phyloP scores from a whole-genome alignment of 352 stramenopile genomes.

The Thraustochytrium striatum region DNA sequence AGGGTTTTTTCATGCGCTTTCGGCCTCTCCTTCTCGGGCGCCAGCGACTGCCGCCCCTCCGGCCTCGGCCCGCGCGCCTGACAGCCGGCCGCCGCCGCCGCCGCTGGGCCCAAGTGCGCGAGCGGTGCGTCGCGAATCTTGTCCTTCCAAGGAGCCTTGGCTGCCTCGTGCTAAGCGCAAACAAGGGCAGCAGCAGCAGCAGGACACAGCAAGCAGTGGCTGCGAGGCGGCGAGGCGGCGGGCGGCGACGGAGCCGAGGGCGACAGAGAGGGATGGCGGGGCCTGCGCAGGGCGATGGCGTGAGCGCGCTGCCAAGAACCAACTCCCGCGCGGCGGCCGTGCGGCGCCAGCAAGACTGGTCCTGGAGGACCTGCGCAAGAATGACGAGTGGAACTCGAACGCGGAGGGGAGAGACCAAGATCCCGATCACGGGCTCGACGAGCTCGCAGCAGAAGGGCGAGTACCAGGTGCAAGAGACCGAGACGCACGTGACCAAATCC shows the following conservation, averaged over 20 bases:
- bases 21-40: no score
- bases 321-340: conserved; percentile 18
- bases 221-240: neutral
- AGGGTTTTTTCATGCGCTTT: neutral
- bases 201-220: no score
- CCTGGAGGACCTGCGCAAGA: conserved; percentile 4
- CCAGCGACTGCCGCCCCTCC: neutral
- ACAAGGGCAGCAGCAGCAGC: no score
- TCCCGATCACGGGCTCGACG: neutral
- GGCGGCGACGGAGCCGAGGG: neutral
- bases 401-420: neutral
- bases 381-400: neutral
- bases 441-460: neutral
- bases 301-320: neutral
- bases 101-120: no score
- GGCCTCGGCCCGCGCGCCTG: no score
- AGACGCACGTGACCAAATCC: conserved; percentile 36
- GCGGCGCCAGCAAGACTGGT: conserved; percentile 21
- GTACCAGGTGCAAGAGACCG: conserved; percentile 30
- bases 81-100: no score
- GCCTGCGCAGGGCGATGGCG: neutral
- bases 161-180: no score
- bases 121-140: no score
- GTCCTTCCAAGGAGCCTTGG: no score
- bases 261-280: neutral